phyloP scores from a whole-genome alignment of 208 protist genomes.

The Wallacemonas rigidus region DNA sequence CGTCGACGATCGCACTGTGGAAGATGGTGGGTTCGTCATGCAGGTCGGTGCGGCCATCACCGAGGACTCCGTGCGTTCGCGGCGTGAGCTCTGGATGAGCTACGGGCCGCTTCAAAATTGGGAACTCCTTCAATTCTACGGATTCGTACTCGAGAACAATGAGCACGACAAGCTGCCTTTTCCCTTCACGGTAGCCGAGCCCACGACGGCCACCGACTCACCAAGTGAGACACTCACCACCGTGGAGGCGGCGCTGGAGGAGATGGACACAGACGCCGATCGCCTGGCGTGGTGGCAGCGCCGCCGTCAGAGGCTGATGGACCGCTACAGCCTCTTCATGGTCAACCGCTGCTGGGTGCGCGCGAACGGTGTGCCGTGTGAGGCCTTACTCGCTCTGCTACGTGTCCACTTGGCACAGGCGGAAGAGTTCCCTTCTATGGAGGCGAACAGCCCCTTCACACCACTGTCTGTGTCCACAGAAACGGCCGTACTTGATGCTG shows the following conservation, averaged over 20 bases:
- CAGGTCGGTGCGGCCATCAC: conserved; percentile 69
- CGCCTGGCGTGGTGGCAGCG: conserved; percentile 41
- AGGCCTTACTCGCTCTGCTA: conserved; percentile 73
- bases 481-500: conserved; percentile 42
- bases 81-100: conserved; percentile 89
- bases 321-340: conserved; percentile 49
- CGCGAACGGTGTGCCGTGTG: conserved; percentile 49
- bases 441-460: conserved; percentile 58
- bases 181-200: conserved; percentile 42
- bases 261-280: conserved; percentile 1
- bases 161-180: conserved; percentile 86
- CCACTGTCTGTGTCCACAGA: conserved; percentile 57
- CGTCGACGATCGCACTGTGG: conserved; percentile 39
- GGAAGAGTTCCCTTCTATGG: conserved; percentile 71
- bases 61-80: conserved; percentile 42
- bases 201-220: not conserved
- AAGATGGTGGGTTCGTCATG: conserved; percentile 82
- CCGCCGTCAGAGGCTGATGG: conserved; percentile 49
- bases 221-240: too few relatives aligned
- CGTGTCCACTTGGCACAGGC: conserved; percentile 73
- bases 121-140: conserved; percentile 91
- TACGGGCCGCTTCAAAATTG: conserved; percentile 94
- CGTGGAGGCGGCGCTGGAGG: not conserved
- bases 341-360: conserved; percentile 67
- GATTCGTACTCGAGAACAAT: conserved; percentile 86